Conservation (phyloP, 495 filamentous ascomycete species). For the Schizothecium vesticola region DNA sequence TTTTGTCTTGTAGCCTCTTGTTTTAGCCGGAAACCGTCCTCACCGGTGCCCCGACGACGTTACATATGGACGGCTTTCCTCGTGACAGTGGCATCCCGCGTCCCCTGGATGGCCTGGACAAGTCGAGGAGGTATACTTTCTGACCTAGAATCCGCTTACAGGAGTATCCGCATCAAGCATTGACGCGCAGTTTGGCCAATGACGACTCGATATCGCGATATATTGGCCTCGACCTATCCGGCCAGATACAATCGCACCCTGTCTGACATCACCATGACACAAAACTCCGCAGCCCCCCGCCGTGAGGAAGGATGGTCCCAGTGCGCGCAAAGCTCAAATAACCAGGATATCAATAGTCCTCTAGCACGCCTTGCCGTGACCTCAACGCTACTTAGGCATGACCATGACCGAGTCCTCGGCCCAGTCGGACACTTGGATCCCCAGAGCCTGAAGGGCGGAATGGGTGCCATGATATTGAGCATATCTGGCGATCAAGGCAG, state of each 20-base stretch:
- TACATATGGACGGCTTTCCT: slow-evolving; percentile 3
- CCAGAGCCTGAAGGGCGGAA: slow-evolving; percentile 2
- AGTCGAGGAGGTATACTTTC: neutral
- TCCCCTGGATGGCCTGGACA: neutral
- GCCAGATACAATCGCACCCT: neutral
- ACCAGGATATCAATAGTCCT: neutral
- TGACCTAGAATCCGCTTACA: neutral
- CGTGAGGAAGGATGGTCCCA: neutral
- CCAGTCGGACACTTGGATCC: neutral
- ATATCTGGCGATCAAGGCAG: neutral
- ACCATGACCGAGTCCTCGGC: neutral
- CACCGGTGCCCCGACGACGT: slow-evolving; percentile 1
- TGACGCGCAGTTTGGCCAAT: neutral
- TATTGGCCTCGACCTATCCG: neutral
- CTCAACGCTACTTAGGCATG: no score
- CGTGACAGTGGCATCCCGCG: neutral
- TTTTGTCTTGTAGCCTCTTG: neutral
- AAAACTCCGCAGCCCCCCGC: neutral
- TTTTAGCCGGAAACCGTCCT: slow-evolving; percentile 7
- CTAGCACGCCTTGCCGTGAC: neutral
- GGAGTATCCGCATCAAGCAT: neutral
- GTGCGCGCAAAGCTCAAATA: neutral
- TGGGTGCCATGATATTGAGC: neutral
- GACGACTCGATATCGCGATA: neutral
- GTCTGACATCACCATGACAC: neutral